Evolutionary conservation across 352 stramenopile species (phyloP).

Genomic region (Ochromonadaceae sp.): DNA sequence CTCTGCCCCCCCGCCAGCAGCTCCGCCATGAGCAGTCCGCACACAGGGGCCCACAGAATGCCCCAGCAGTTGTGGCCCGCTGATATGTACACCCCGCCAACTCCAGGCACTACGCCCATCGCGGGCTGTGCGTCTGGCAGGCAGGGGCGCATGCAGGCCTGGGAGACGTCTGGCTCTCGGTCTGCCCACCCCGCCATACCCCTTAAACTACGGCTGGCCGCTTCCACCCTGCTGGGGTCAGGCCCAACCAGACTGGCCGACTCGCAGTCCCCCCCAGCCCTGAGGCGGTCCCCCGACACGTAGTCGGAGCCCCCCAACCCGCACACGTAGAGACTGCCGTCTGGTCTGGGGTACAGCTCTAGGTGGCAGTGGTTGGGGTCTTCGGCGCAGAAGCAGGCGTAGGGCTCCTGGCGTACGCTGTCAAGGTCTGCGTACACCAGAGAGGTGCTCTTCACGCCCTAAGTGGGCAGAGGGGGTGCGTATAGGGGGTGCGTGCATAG

Average conservation of each 20-base stretch:
- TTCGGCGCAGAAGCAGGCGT: constrained; percentile 38
- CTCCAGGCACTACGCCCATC: constrained; percentile 46
- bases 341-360: constrained; percentile 60
- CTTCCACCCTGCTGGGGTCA: constrained; percentile 38
- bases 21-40: constrained; percentile 48
- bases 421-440: constrained; percentile 26
- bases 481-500: no score
- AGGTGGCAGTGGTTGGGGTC: constrained; percentile 36
- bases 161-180: no score
- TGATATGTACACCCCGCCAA: constrained; percentile 48
- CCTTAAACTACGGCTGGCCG: no score
- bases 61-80: constrained; percentile 60
- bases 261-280: constrained; percentile 23
- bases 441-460: constrained; percentile 36
- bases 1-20: constrained; percentile 46
- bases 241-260: constrained; percentile 22
- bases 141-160: constrained; percentile 59
- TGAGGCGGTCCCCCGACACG: constrained; percentile 27
- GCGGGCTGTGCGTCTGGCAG: constrained; percentile 50
- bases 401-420: constrained; percentile 27
- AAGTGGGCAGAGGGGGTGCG: no score
- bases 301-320: constrained; percentile 53
- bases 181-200: no score
- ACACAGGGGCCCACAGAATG: constrained; percentile 57
- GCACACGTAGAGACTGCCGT: constrained; percentile 61